A percentile compares a stretch with the other conserved stretches of the same genome.
Conservation (phyloP, 169 alveolate genomes). For the Plasmodium coatneyi region DNA sequence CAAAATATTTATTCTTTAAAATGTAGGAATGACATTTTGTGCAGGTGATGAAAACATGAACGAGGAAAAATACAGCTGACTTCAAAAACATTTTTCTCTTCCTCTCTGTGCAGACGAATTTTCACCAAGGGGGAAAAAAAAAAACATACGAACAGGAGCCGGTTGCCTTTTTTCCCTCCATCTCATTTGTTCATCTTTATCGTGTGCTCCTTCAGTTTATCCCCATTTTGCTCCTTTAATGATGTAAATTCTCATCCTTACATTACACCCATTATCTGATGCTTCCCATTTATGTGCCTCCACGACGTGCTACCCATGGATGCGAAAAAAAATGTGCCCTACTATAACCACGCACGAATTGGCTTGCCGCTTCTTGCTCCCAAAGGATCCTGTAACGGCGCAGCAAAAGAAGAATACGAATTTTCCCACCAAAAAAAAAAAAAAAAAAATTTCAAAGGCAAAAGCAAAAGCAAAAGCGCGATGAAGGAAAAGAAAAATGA, state of each 20-base stretch:
- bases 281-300: not conserved
- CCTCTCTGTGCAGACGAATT: not conserved
- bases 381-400: not conserved
- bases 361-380: not conserved
- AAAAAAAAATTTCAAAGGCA: not conserved
- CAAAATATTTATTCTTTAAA: slow-evolving; percentile 27
- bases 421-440: not conserved
- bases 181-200: not conserved
- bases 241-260: not conserved
- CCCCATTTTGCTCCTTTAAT: not conserved
- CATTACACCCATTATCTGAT: not conserved
- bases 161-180: not conserved
- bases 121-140: not conserved
- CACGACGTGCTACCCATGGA: not conserved
- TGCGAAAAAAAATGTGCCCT: not conserved
- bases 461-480: not conserved
- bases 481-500: not conserved
- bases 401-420: not conserved
- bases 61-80: not conserved
- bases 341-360: not conserved
- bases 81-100: slow-evolving; percentile 32
- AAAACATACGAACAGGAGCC: not conserved
- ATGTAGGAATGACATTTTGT: slow-evolving; percentile 46
- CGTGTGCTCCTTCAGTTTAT: not conserved
- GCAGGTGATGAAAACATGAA: slow-evolving; percentile 18